Base-by-base conservation (phyloP, 805 yeast species). In the Clavispora santaluciae region DNA sequence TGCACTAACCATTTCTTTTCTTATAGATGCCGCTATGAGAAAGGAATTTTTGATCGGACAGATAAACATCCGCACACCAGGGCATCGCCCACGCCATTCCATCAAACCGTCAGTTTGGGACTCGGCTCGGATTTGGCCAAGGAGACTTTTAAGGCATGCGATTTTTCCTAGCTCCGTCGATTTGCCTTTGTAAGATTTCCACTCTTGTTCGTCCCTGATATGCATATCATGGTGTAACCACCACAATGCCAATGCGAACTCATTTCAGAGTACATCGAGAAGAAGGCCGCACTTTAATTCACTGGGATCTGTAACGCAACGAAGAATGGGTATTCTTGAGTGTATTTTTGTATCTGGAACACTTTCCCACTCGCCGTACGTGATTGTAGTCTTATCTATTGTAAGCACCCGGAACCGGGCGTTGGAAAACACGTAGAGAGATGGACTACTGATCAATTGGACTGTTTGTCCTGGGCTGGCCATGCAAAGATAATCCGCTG, bases 381-480 rank as follows among this genome's bases (percentile, higher is more conserved):
- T 36, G 33, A 31, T 21, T 4, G 41, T 12, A 12, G 12, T 18
- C 5, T 16, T 33, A 4, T 22, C 20, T 5, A 55, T 41, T 6
- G n/a, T 23, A 18, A 56, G 16, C 22, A 35, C 33, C 10, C 60
- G 40, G 31, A 17, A 39, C 42, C 39, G 26, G 7, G 48, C 48
- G 13, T 46, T 41, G 3, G 28, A 34, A 24, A 53, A 25, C 29
- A 44, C 45, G 5, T 40, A 17, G 30, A 44, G 45, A n/a, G 39
- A 43, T 5, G 58, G 55, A 34, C 44, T 55, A 23, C 54, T 25
- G 38, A 51, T 49, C 22, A 53, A 42, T 44, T 56, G 59, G 12
- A 60, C 62, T 3, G 49, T 44, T n/a, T 38, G 13, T 8, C 57
- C 57, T 11, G 48, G 43, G 0, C 45, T 42, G 16, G 56, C 43